Percentiles rank a stretch among this genome's conserved stretches.
Evolutionary conservation across 192 early-diverging fungal species (phyloP).

Genomic region (Nowakowskiella sp.): DNA sequence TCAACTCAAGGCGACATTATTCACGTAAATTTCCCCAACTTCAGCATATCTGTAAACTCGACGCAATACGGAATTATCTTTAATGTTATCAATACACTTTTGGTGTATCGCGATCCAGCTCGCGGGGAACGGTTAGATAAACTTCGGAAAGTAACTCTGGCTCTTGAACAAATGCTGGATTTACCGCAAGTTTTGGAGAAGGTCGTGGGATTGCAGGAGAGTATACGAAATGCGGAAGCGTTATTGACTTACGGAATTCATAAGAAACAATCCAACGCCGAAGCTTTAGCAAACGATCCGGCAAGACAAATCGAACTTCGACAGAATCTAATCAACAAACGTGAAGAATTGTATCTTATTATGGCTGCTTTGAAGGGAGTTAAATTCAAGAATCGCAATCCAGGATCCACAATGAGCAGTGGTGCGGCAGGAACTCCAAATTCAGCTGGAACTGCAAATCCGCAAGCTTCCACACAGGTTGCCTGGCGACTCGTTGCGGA

Average conservation of each 20-base stretch:
- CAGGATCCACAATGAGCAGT: too few relatives aligned
- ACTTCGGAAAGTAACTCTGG: slow-evolving; percentile 67
- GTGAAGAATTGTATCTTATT: slow-evolving; percentile 63
- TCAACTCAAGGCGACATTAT: slow-evolving; percentile 48
- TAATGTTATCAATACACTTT: slow-evolving; percentile 67
- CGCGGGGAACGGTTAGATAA: slow-evolving; percentile 63
- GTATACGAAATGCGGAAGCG: slow-evolving; percentile 39
- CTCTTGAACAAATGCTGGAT: slow-evolving; percentile 69
- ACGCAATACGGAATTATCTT: slow-evolving; percentile 64
- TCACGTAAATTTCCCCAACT: slow-evolving; percentile 63
- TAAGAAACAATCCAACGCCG: slow-evolving; percentile 1
- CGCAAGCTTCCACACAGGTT: slow-evolving; percentile 40
- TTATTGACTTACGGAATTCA: slow-evolving; percentile 8
- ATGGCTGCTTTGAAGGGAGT: slow-evolving; percentile 64
- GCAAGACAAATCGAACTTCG: slow-evolving; percentile 19
- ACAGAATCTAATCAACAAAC: slow-evolving; percentile 23
- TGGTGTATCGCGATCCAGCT: slow-evolving; percentile 76
- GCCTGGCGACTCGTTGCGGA: slow-evolving; percentile 49
- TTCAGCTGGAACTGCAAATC: slow-evolving; percentile 35
- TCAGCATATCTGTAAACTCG: slow-evolving; percentile 65
- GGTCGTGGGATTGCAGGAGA: slow-evolving; percentile 51
- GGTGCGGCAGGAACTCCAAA: too few relatives aligned
- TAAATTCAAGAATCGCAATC: too few relatives aligned
- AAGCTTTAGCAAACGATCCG: background rate
- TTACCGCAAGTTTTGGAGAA: slow-evolving; percentile 43